These are phyloP conservation scores for Rhynchospora pubera DNA, from an alignment of 176 grass and related monocot species.

Conservation along the genomic window DNA sequence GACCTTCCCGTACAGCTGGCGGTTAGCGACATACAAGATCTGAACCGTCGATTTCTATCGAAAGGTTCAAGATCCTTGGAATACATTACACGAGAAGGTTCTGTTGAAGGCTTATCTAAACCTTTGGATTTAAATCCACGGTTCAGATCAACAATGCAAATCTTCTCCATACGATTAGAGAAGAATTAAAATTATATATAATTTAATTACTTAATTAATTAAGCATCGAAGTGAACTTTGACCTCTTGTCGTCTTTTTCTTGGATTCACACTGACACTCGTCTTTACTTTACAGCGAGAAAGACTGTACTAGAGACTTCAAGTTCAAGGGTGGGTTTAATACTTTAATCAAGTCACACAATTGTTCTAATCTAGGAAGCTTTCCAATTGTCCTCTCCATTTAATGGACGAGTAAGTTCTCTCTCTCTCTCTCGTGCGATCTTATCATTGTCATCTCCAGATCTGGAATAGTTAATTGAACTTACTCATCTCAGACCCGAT, in stretches of 20 bases:
- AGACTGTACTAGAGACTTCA: background rate
- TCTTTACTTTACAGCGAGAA: background rate
- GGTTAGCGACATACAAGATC: background rate
- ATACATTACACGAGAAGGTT: background rate
- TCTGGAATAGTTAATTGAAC: background rate
- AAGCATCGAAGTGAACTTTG: background rate
- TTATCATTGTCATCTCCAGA: background rate
- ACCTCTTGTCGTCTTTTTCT: background rate
- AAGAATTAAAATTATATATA: background rate
- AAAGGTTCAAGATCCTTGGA: background rate
- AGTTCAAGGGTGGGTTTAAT: background rate
- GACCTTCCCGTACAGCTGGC: background rate
- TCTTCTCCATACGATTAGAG: background rate
- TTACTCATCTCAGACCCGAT: background rate
- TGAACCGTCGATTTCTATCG: background rate
- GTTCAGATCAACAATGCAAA: background rate
- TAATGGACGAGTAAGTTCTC: conserved; percentile 52
- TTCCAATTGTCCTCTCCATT: background rate
- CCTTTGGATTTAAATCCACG: background rate
- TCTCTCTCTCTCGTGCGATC: conserved; percentile 5
- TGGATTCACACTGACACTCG: background rate
- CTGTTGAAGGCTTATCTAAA: background rate
- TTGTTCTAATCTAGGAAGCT: background rate
- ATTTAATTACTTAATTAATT: background rate
- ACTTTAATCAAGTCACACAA: background rate